Evolutionary conservation across 108 stramenopile genomes (phyloP).

Genomic region (Cyclotella choctawhatcheeana): DNA sequence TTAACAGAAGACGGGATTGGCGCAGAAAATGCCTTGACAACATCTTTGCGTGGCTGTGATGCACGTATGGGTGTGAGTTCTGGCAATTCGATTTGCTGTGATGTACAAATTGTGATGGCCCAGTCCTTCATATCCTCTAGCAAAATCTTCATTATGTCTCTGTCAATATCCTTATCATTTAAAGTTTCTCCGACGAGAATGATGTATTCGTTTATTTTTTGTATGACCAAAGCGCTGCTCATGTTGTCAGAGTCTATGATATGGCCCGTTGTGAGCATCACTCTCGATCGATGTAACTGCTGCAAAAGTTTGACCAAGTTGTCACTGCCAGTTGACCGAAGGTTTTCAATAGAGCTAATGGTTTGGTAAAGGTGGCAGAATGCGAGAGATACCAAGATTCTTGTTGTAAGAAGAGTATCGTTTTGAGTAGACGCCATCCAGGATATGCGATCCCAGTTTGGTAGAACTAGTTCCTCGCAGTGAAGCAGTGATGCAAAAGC

Average conservation of each 20-base stretch:
- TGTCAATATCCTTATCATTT: slow-evolving; percentile 7
- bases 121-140: slow-evolving; percentile 28
- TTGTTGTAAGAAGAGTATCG: neutral
- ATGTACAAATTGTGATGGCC: slow-evolving; percentile 8
- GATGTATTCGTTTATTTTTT: slow-evolving; percentile 36
- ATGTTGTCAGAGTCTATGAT: neutral
- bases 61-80: neutral
- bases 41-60: slow-evolving; percentile 45
- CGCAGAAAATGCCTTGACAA: slow-evolving; percentile 31
- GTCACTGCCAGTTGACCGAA: neutral
- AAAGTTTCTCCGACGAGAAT: slow-evolving; percentile 27
- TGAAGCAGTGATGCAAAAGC: slow-evolving; percentile 38
- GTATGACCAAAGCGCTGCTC: neutral
- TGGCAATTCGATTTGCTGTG: slow-evolving; percentile 1
- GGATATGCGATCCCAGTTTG: slow-evolving; percentile 40
- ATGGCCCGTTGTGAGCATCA: neutral
- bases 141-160: slow-evolving; percentile 15
- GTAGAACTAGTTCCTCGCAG: slow-evolving; percentile 27
- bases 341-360: slow-evolving; percentile 17
- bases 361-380: slow-evolving; percentile 33
- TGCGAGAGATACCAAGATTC: slow-evolving; percentile 24
- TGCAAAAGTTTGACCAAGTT: neutral
- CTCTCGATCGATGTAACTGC: slow-evolving; percentile 1
- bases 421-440: slow-evolving; percentile 35
- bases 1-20: neutral